Evolutionary conservation across 345 rosid species (phyloP).

Genomic region (Rhizophora apiculata): DNA sequence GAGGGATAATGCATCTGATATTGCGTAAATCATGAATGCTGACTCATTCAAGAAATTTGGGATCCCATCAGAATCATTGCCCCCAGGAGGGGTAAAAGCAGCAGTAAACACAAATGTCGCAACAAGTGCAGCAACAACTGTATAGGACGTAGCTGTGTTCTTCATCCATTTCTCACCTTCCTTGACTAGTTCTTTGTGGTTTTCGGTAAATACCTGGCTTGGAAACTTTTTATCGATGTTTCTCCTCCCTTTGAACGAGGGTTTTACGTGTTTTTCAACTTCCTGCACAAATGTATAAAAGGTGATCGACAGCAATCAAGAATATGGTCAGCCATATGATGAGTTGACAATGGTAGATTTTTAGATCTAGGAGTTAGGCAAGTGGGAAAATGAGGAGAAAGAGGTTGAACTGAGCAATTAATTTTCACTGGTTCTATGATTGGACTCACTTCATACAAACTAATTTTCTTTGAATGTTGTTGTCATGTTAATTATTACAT

Average conservation of each 20-base stretch:
- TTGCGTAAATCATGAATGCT: conserved; percentile 3
- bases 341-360: no score
- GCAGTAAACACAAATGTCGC: conserved; percentile 13
- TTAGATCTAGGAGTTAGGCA: no score
- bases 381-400: no score
- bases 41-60: not conserved
- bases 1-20: conserved; percentile 11
- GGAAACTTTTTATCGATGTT: conserved; percentile 5
- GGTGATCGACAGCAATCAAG: no score
- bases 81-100: conserved; percentile 15
- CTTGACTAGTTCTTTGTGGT: conserved; percentile 1
- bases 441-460: no score
- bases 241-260: not conserved
- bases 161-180: conserved; percentile 23
- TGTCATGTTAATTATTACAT: no score
- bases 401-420: no score
- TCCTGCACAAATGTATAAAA: not conserved
- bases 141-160: conserved; percentile 7
- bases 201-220: not conserved
- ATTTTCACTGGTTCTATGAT: no score
- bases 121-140: conserved; percentile 16
- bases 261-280: not conserved
- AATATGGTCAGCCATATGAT: no score
- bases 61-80: conserved; percentile 2
- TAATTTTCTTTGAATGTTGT: no score